A percentile compares a stretch with the other conserved stretches of the same genome.
Conservation (phyloP, 345 rosid genomes). For the Camelina laxa region DNA sequence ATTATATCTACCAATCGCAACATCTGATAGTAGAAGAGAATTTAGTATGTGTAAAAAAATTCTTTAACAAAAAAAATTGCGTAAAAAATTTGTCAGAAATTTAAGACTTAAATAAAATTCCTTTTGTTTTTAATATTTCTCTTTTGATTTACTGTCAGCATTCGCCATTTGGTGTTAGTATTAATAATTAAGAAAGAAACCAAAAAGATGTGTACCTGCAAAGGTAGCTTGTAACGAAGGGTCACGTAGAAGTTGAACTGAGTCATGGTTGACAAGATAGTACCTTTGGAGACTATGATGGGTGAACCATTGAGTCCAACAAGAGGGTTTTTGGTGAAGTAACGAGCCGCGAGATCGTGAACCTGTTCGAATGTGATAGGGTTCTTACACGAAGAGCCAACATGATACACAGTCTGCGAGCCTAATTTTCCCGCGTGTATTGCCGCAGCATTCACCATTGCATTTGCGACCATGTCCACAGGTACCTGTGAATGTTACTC, state of each 20-base stretch:
- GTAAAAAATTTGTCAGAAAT: constrained; percentile 46
- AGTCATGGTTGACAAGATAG: constrained; percentile 58
- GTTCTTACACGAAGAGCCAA: constrained; percentile 71
- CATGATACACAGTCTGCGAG: constrained; percentile 63
- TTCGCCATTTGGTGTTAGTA: background rate
- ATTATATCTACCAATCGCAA: constrained; percentile 19
- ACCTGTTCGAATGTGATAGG: constrained; percentile 51
- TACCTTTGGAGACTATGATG: constrained; percentile 60
- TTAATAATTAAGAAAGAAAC: background rate
- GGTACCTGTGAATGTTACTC: constrained; percentile 29
- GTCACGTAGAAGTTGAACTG: constrained; percentile 75
- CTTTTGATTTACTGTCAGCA: background rate
- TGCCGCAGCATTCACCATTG: constrained; percentile 31
- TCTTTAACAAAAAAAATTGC: too few species aligned
- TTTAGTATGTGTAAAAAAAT: constrained; percentile 37
- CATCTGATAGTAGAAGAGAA: constrained; percentile 19
- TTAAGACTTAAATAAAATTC: too few species aligned
- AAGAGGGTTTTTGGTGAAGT: constrained; percentile 75
- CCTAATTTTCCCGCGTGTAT: constrained; percentile 26
- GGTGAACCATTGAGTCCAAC: constrained; percentile 70
- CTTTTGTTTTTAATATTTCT: too few species aligned
- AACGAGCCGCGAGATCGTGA: constrained; percentile 54
- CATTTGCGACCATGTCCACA: constrained; percentile 42
- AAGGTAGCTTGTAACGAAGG: constrained; percentile 59
- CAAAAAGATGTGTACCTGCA: constrained; percentile 51